Conservation (phyloP, 2,329 filamentous ascomycete genomes). For the Hirsutella rhossiliensis region DNA sequence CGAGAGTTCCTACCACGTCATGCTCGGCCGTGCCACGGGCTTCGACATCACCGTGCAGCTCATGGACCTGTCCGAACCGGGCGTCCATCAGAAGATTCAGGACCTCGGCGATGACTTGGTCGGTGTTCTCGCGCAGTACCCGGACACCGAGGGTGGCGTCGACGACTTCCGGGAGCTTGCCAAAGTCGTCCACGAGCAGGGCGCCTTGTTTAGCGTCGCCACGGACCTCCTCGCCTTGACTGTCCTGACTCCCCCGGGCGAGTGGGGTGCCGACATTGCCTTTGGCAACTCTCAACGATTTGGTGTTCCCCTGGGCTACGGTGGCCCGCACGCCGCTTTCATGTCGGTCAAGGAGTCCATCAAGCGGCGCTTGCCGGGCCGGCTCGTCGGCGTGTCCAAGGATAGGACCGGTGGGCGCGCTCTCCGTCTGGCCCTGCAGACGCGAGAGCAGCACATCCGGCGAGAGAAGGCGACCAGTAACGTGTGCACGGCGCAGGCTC, state of each 20-base stretch:
- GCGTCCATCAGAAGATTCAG: conserved; percentile 50
- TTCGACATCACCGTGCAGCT: conserved; percentile 74
- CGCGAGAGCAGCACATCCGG: conserved; percentile 89
- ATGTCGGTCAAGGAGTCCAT: conserved; percentile 84
- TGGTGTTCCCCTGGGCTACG: conserved; percentile 83
- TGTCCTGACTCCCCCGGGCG: conserved; percentile 75
- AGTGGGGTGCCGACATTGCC: conserved; percentile 90
- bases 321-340: conserved; percentile 93
- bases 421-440: conserved; percentile 77
- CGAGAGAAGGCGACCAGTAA: conserved; percentile 97
- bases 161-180: conserved; percentile 64
- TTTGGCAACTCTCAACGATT: conserved; percentile 89
- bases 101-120: conserved; percentile 70
- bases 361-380: conserved; percentile 89
- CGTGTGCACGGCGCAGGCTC: conserved; percentile 88
- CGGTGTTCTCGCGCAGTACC: conserved; percentile 90
- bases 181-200: conserved; percentile 63
- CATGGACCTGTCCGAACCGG: conserved; percentile 56
- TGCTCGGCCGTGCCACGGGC: conserved; percentile 77
- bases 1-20: conserved; percentile 73
- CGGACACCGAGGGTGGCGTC: conserved; percentile 74
- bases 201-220: conserved; percentile 72
- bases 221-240: conserved; percentile 86
- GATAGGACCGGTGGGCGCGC: conserved; percentile 75
- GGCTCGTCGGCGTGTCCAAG: conserved; percentile 83